These are phyloP conservation scores for Curvularia eragrostidis DNA, from an alignment of 2,329 filamentous ascomycete species.

Conservation along the genomic window DNA sequence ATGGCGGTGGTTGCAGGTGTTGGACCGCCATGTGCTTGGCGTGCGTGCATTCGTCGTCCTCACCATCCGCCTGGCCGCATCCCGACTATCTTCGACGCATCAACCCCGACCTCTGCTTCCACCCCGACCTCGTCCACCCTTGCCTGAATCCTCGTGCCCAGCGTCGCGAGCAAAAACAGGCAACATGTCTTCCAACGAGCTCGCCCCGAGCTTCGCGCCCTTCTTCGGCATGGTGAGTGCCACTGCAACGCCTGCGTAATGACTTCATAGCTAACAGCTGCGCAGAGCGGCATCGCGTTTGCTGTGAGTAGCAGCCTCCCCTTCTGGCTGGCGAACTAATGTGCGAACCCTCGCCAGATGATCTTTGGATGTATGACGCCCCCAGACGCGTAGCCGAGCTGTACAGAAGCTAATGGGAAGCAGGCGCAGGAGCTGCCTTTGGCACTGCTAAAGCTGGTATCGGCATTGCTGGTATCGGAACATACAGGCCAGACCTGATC, in stretches of 20 bases:
- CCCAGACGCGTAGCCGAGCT: background rate
- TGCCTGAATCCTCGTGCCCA: background rate
- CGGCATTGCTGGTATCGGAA: constrained; percentile 84
- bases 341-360: constrained; percentile 60
- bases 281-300: constrained; percentile 75
- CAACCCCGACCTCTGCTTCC: constrained; percentile 7
- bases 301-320: constrained; percentile 56
- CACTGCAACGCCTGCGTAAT: constrained; percentile 16
- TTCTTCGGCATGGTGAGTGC: constrained; percentile 84
- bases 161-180: constrained; percentile 4
- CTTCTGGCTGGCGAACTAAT: constrained; percentile 25
- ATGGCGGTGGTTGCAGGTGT: constrained; percentile 17
- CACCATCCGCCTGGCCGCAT: constrained; percentile 11
- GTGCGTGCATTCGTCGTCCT: constrained; percentile 15
- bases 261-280: constrained; percentile 47
- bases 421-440: constrained; percentile 78
- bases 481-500: constrained; percentile 83
- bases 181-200: constrained; percentile 33
- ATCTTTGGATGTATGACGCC: constrained; percentile 75
- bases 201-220: constrained; percentile 79
- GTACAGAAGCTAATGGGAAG: constrained; percentile 29
- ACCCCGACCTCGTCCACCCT: constrained; percentile 8
- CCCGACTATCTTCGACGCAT: constrained; percentile 17
- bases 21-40: constrained; percentile 18
- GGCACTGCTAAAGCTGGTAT: constrained; percentile 89